phyloP scores from a whole-genome alignment of 2,329 filamentous ascomycete species.

The Paecilomyces niveus region DNA sequence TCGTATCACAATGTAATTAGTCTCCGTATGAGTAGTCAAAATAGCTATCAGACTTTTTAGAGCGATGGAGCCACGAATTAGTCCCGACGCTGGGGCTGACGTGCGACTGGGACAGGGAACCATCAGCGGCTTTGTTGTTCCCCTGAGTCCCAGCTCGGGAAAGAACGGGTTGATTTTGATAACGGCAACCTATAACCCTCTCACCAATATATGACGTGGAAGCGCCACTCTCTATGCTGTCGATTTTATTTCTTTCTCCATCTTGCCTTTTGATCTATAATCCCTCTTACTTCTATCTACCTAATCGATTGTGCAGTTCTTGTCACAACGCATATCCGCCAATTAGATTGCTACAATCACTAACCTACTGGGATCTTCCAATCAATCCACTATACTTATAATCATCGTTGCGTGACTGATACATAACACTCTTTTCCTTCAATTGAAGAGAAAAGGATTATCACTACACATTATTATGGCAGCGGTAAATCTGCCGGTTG shows the following conservation, averaged over 20 bases:
- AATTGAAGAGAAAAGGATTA: not conserved
- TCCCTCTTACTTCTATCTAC: not conserved
- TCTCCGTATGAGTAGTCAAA: not conserved
- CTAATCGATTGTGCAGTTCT: not conserved
- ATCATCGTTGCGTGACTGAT: not conserved
- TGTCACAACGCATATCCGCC: not conserved
- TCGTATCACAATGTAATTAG: not conserved
- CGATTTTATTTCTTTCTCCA: not conserved
- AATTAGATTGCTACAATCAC: not conserved
- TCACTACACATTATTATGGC: not conserved
- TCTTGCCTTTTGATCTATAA: not conserved
- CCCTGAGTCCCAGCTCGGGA: not conserved
- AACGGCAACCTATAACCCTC: not conserved
- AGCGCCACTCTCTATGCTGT: not conserved
- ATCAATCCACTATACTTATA: not conserved
- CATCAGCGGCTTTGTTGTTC: not conserved
- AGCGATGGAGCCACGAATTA: not conserved
- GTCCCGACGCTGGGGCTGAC: not conserved
- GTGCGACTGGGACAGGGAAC: not conserved
- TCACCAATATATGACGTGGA: not conserved
- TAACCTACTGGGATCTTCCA: not conserved
- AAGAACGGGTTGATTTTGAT: not conserved
- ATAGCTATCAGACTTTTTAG: not conserved
- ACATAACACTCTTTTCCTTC: not conserved
- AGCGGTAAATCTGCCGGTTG: conserved; percentile 9